A percentile compares a stretch with the other conserved stretches of the same genome.
These are phyloP conservation scores for Corylus avellana DNA, from an alignment of 306 rosid genomes.

Conservation along the genomic window DNA sequence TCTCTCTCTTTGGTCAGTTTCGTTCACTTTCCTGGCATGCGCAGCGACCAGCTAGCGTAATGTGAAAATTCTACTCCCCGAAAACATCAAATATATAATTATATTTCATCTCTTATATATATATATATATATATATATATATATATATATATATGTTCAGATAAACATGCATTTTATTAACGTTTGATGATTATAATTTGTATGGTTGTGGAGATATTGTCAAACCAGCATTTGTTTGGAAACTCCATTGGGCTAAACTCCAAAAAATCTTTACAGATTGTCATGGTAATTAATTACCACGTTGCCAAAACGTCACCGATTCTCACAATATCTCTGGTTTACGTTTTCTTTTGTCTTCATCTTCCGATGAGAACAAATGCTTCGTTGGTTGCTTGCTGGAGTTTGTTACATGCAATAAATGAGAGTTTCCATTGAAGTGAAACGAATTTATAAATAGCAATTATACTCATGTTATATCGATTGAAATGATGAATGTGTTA, in stretches of 20 bases:
- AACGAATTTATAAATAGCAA: too few relatives aligned
- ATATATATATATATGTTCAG: too few relatives aligned
- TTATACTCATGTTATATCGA: too few relatives aligned
- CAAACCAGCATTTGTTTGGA: conserved; percentile 6
- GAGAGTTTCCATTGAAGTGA: background rate
- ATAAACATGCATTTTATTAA: too few relatives aligned
- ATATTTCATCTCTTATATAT: background rate
- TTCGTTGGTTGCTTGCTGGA: background rate
- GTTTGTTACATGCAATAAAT: background rate
- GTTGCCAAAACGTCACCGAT: background rate
- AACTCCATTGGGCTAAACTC: background rate
- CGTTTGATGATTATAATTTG: too few relatives aligned
- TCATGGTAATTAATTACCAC: background rate
- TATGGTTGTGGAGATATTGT: background rate
- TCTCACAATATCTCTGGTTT: background rate
- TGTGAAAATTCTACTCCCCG: background rate
- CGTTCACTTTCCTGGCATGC: background rate
- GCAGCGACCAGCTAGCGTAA: too few relatives aligned
- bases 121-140: too few relatives aligned
- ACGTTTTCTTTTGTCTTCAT: background rate
- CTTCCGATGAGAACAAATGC: background rate
- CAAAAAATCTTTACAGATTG: background rate
- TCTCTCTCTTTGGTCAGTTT: background rate
- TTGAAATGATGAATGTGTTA: too few relatives aligned
- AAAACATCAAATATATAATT: background rate